These are phyloP conservation scores for Apophysomyces elegans DNA, from an alignment of 371 early-diverging fungal species.

Conservation along the genomic window DNA sequence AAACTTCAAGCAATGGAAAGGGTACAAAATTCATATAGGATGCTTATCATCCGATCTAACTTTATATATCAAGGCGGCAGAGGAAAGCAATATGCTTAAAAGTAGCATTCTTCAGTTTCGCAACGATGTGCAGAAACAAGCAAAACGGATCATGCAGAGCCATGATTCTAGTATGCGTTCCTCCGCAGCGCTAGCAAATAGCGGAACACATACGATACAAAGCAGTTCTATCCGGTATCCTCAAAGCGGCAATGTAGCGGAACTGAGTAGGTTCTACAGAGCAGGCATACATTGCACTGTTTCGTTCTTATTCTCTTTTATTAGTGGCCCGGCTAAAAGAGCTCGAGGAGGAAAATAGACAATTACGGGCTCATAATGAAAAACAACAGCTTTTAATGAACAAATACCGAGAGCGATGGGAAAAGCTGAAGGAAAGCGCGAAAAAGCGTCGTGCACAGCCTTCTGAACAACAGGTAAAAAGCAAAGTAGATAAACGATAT, in stretches of 20 bases:
- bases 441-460: slow-evolving; percentile 59
- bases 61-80: slow-evolving; percentile 51
- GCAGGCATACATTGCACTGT: background rate
- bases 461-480: slow-evolving; percentile 12
- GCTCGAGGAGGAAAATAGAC: slow-evolving; percentile 62
- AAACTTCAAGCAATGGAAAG: slow-evolving; percentile 71
- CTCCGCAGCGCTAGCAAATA: slow-evolving; percentile 17
- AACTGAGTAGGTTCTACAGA: slow-evolving; percentile 14
- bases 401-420: slow-evolving; percentile 88
- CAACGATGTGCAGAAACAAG: slow-evolving; percentile 78
- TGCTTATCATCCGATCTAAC: background rate
- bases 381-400: slow-evolving; percentile 60
- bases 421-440: slow-evolving; percentile 86
- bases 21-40: slow-evolving; percentile 28
- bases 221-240: slow-evolving; percentile 6
- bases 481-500: background rate
- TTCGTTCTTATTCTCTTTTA: background rate
- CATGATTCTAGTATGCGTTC: slow-evolving; percentile 38
- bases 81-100: slow-evolving; percentile 75
- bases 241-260: slow-evolving; percentile 19
- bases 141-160: slow-evolving; percentile 47
- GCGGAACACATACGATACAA: slow-evolving; percentile 7
- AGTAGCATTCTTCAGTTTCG: slow-evolving; percentile 80
- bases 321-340: slow-evolving; percentile 48
- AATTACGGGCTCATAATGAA: slow-evolving; percentile 52